These are phyloP conservation scores for Neurospora sp. DNA, from an alignment of 495 filamentous ascomycete genomes.

Conservation along the genomic window DNA sequence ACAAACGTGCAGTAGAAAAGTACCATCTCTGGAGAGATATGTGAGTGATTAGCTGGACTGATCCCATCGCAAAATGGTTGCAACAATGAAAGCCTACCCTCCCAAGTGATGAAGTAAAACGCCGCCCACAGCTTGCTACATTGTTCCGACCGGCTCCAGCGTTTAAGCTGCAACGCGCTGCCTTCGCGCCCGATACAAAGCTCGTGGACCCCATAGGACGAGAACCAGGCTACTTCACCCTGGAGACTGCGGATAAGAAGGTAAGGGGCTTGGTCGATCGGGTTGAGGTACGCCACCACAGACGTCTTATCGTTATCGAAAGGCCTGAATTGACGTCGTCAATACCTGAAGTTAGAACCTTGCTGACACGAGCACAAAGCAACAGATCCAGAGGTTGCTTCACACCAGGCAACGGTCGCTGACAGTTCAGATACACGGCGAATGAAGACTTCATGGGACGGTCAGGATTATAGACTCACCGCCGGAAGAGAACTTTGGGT, in stretches of 20 bases:
- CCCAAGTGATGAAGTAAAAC: slow-evolving; percentile 46
- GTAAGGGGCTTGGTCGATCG: slow-evolving; percentile 30
- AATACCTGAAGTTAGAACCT: not conserved
- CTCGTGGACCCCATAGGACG: slow-evolving; percentile 36
- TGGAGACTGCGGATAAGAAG: slow-evolving; percentile 30
- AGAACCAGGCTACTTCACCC: slow-evolving; percentile 34
- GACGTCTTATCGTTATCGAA: slow-evolving; percentile 44
- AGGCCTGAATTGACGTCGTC: slow-evolving; percentile 17
- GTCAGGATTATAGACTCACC: slow-evolving; percentile 22
- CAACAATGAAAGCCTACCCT: slow-evolving; percentile 28
- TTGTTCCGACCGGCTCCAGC: slow-evolving; percentile 34
- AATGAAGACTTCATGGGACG: not conserved
- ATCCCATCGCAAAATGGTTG: not conserved
- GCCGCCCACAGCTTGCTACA: slow-evolving; percentile 40
- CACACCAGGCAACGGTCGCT: not conserved
- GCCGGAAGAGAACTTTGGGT: slow-evolving; percentile 40
- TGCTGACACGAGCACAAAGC: not conserved
- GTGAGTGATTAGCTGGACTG: not conserved
- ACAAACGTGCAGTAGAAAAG: slow-evolving; percentile 70
- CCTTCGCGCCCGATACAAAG: slow-evolving; percentile 39
- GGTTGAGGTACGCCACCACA: slow-evolving; percentile 35
- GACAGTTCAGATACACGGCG: not conserved
- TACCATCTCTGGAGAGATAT: slow-evolving; percentile 47
- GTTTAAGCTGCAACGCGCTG: slow-evolving; percentile 36
- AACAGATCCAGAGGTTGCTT: not conserved